A percentile compares a stretch with the other conserved stretches of the same genome.
These are phyloP conservation scores for Diplotaxis tenuifolia DNA, from an alignment of 345 rosid species.

Conservation along the genomic window DNA sequence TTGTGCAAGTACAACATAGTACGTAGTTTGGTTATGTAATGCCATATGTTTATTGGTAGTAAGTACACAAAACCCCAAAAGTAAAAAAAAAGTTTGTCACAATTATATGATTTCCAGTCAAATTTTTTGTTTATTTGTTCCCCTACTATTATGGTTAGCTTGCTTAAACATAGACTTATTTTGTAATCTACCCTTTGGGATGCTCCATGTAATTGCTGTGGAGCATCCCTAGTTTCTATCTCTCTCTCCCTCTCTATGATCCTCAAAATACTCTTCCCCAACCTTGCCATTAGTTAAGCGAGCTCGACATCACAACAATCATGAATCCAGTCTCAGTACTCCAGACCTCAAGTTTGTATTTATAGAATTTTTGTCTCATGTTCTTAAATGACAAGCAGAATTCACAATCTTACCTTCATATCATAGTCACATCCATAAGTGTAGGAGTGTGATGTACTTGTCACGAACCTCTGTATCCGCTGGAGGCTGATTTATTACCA, in stretches of 20 bases:
- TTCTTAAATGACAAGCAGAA: neutral
- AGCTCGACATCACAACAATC: too few species aligned
- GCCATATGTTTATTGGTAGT: constrained; percentile 16
- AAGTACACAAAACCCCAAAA: constrained; percentile 32
- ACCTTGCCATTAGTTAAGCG: too few species aligned
- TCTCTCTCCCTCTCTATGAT: too few species aligned
- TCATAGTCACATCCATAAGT: neutral
- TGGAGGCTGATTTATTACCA: neutral
- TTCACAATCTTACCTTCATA: neutral
- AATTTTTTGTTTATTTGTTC: neutral
- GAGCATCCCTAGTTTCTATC: too few species aligned
- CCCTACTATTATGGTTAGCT: neutral
- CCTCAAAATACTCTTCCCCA: too few species aligned
- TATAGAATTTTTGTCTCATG: neutral
- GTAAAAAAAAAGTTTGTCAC: neutral
- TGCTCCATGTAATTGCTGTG: too few species aligned
- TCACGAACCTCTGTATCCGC: neutral
- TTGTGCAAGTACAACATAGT: constrained; percentile 34
- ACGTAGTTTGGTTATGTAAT: constrained; percentile 35
- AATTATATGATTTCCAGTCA: neutral
- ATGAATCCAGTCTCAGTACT: too few species aligned
- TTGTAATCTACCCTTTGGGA: too few species aligned
- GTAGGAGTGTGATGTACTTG: neutral
- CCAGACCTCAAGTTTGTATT: neutral
- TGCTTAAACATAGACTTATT: too few species aligned